A percentile compares a stretch with the other conserved stretches of the same genome.
phyloP scores from a whole-genome alignment of 768 basidiomycete genomes.

The Myochromella boudieri region DNA sequence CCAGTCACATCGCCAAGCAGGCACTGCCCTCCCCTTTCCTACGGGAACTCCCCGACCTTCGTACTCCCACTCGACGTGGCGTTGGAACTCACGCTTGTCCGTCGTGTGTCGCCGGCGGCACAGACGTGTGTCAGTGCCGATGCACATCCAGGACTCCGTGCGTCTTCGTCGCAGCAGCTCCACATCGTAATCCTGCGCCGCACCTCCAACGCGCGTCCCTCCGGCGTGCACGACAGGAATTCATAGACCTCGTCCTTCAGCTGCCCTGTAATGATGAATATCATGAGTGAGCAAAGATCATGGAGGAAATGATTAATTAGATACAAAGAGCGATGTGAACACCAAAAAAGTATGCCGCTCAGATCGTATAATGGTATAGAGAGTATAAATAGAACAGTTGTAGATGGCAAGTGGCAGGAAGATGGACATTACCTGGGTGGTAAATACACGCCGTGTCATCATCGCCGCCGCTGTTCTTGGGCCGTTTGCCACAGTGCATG shows the following conservation, averaged over 20 bases:
- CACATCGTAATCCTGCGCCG: slow-evolving; percentile 41
- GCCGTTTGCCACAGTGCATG: slow-evolving; percentile 18
- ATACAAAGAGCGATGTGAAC: neutral
- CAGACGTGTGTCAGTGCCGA: slow-evolving; percentile 15
- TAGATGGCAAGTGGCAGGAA: too few species aligned
- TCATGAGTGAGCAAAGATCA: slow-evolving; percentile 6
- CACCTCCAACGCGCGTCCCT: slow-evolving; percentile 29
- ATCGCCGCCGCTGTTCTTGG: slow-evolving; percentile 6
- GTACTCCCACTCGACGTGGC: neutral
- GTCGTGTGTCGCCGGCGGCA: neutral
- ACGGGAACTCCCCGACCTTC: neutral
- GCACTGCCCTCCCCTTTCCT: too few species aligned
- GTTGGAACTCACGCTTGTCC: too few species aligned
- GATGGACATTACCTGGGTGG: slow-evolving; percentile 37
- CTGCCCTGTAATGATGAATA: slow-evolving; percentile 24
- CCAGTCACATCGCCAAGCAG: too few species aligned
- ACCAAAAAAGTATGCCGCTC: too few species aligned
- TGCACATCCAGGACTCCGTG: slow-evolving; percentile 36
- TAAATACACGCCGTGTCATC: slow-evolving; percentile 23
- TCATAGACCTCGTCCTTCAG: slow-evolving; percentile 39
- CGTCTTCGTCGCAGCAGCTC: slow-evolving; percentile 48
- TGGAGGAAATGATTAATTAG: neutral
- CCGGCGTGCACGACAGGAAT: slow-evolving; percentile 36
- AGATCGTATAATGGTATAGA: too few species aligned
- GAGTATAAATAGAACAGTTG: too few species aligned